Base-by-base conservation (phyloP, 1,284 basidiomycete genomes). In the Stygiomarasmius scandens region DNA sequence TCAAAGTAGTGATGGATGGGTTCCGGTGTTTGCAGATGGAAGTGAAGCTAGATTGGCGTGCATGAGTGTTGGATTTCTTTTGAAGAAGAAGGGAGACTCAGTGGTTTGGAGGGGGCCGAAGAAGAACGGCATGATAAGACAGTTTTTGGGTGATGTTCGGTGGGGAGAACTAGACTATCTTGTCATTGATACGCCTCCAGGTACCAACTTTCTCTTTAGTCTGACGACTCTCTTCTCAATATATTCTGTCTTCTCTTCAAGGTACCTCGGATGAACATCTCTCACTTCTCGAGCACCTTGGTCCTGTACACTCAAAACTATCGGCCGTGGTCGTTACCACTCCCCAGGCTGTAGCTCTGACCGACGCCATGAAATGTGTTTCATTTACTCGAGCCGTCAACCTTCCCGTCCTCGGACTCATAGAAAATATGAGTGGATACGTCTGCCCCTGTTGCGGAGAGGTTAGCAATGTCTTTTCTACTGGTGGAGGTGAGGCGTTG, bases 361-460 rank as follows among this genome's bases (percentile, higher is more conserved):
- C 94, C 69, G 97, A 99, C 73, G 95, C 93, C 45, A 87, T 96
- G 77, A 98, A 99, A 75, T 96, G 93, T 62, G 82, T 99, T 56
- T 96, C 95, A 45, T 99, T 99, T 75, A 93, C 96, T 12, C 87
- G 89, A 19, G 87, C 94, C 23, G 91, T 95, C 49, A 80, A 83
- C 29, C 78, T 99, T 9, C 94, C 92, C 3, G 88, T 99, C n/a
- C 76, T 98, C 48, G 97, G 97, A 5, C 74, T 99, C 51, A 89
- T 99, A 61, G 97, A 99, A 71, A 99, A 99, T 75, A 98, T 99
- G 97, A 94, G 94, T 58, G 97, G 97, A 43, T 99, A 98, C 75
- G 92, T 93, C 10, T 99, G 97, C 69, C 96, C 96, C 22, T 95
- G 93, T 68, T 96, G 93, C 66, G 90, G 91, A 23, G 95, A 98